Percentiles rank a stretch among this genome's conserved stretches.
Evolutionary conservation across 1,139 yeast species (phyloP).

Genomic region (Candida sanyaensis): DNA sequence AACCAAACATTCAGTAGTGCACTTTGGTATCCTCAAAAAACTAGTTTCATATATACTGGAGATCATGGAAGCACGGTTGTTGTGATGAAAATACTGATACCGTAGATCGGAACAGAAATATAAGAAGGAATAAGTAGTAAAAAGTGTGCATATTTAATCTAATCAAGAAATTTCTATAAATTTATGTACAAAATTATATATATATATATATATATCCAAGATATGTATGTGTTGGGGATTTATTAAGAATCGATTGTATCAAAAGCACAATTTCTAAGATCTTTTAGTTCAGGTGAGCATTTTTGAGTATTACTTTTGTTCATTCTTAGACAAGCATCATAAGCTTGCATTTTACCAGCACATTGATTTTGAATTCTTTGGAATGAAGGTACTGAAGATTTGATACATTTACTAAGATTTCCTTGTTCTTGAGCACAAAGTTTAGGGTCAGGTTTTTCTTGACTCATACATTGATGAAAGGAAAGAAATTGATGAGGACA

Average conservation of each 20-base stretch:
- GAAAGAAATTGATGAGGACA: constrained; percentile 68
- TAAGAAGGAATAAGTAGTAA: neutral
- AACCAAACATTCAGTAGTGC: constrained; percentile 32
- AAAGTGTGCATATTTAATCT: neutral
- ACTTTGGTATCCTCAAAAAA: constrained; percentile 45
- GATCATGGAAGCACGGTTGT: constrained; percentile 35
- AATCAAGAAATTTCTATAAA: neutral
- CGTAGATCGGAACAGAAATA: too few species aligned
- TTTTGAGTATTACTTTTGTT: constrained; percentile 35
- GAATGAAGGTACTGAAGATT: constrained; percentile 61
- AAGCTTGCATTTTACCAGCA: constrained; percentile 53
- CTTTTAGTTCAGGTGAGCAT: constrained; percentile 36
- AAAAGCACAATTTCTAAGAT: constrained; percentile 40
- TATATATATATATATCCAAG: too few species aligned
- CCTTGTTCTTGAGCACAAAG: constrained; percentile 54
- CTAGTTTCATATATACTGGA: constrained; percentile 35
- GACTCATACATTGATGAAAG: constrained; percentile 64
- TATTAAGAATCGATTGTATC: constrained; percentile 19
- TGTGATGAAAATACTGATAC: constrained; percentile 20
- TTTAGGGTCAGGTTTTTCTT: constrained; percentile 44
- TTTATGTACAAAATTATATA: neutral
- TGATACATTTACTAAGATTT: constrained; percentile 57
- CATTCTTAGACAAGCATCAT: constrained; percentile 58
- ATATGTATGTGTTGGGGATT: too few species aligned
- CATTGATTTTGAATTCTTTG: constrained; percentile 63